phyloP scores from a whole-genome alignment of 176 grass and related monocot genomes.

The Calamus simplicifolius region DNA sequence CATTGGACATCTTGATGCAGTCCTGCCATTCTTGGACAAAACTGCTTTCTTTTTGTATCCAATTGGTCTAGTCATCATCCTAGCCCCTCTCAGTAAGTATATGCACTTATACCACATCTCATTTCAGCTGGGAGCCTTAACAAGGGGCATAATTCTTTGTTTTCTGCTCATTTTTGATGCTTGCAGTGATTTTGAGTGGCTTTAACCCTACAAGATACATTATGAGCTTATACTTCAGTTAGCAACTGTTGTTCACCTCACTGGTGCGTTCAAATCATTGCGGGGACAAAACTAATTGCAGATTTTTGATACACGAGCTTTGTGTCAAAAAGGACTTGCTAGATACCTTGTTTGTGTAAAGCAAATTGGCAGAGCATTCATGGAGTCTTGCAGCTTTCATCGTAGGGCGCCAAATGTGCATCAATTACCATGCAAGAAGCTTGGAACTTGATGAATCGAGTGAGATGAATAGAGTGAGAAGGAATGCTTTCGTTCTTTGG shows the following conservation, averaged over 20 bases:
- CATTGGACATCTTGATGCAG: conserved; percentile 25
- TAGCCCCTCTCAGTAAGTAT: conserved; percentile 4
- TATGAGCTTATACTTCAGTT: conserved; percentile 10
- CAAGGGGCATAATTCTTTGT: neutral
- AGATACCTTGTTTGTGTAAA: neutral
- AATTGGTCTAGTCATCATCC: conserved; percentile 1
- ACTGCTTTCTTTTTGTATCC: neutral
- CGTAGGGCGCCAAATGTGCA: no score
- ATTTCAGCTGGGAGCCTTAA: no score
- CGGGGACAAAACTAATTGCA: conserved; percentile 37
- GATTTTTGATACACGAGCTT: conserved; percentile 28
- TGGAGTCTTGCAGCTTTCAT: no score
- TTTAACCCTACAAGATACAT: conserved; percentile 17
- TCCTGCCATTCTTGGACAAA: conserved; percentile 76
- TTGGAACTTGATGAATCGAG: no score
- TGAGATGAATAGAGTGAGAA: no score
- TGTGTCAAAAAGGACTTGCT: neutral
- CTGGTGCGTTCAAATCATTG: neutral
- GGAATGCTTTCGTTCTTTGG: no score
- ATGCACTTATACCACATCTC: neutral
- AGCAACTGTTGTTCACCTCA: neutral
- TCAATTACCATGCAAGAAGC: no score
- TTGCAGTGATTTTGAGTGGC: conserved; percentile 14
- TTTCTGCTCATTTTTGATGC: neutral
- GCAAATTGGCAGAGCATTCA: no score